Percentiles rank a stretch among this genome's conserved stretches.
Evolutionary conservation across 108 stramenopile species (phyloP).

Genomic region (Skeletonema potamos): DNA sequence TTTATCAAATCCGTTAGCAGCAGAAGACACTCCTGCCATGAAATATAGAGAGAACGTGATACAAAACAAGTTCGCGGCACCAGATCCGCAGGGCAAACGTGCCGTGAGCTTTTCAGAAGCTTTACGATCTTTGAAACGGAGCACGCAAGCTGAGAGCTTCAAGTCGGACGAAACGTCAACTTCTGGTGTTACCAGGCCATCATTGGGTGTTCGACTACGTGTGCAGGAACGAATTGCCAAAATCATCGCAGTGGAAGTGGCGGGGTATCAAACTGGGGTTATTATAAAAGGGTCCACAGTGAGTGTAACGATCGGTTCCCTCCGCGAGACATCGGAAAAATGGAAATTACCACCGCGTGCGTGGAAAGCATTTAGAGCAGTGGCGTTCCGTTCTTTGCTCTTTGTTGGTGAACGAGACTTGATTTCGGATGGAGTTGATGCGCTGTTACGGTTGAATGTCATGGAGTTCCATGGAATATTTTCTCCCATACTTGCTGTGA

Average conservation of each 20-base stretch:
- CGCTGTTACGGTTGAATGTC: slow-evolving; percentile 67
- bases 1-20: slow-evolving; percentile 7
- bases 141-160: neutral
- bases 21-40: slow-evolving; percentile 27
- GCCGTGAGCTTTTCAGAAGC: slow-evolving; percentile 47
- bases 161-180: neutral
- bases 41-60: slow-evolving; percentile 40
- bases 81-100: slow-evolving; percentile 25
- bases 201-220: slow-evolving; percentile 71
- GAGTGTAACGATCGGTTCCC: slow-evolving; percentile 60
- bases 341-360: slow-evolving; percentile 84
- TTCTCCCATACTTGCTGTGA: slow-evolving; percentile 74
- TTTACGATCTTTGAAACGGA: slow-evolving; percentile 24
- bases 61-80: slow-evolving; percentile 32
- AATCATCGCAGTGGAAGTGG: slow-evolving; percentile 87
- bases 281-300: slow-evolving; percentile 71
- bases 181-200: slow-evolving; percentile 58
- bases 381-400: slow-evolving; percentile 73
- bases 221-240: slow-evolving; percentile 82
- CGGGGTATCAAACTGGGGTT: slow-evolving; percentile 71
- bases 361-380: slow-evolving; percentile 77
- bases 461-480: slow-evolving; percentile 80
- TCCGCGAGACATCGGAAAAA: slow-evolving; percentile 69
- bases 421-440: slow-evolving; percentile 74
- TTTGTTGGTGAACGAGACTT: slow-evolving; percentile 86